Evolutionary conservation across 192 early-diverging fungal species (phyloP), one percentile per base, ranked within the genome.

Genomic region (Linnemannia hyalina): DNA sequence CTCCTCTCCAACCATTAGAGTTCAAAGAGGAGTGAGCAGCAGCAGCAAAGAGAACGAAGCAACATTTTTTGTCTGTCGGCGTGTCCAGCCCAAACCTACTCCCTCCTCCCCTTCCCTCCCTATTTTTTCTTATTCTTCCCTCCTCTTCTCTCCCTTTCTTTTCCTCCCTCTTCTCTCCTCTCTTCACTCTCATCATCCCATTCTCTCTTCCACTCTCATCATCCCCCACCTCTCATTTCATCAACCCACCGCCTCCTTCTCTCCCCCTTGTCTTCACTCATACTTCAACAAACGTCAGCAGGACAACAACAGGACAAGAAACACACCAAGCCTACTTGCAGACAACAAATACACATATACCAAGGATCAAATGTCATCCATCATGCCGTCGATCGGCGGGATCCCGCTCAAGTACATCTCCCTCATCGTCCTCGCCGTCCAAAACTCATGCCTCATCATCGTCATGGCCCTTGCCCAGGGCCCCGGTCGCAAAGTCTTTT

Each of bases 381-480:
- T 60, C 69, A 70, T 85, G 75, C 83, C 80, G 65, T 75, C 84
- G 26, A 54, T 89, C 26, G 80, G 86, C 26, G 86, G 86, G 49
- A 82, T 97, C n/a, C 96, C 96, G 40, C 89, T 97, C 38, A 97
- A 97, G 83, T 97, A 96, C 88, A 85, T 97, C 54, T 96, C 95
- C 22, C 93, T 99, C 6, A 73, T 97, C 26, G 94, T 95, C 16
- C 93, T 99, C 16, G 94, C 96, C 3, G 93, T 99, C 54, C 98
- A 99, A 80, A 97, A 98, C 89, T 95, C 95, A 74, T 89, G 92
- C 26, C 88, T 96, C 47, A 96, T 97, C 44, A 90, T 99, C 73
- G 92, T 97, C 22, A 97, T 99, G 96, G 92, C 94, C 57, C 80
- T 86, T 16, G 84, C 84, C 41, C 84, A 86, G 75, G 75, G 84